phyloP scores from a whole-genome alignment of 768 basidiomycete species.

The Clavaria fumosa region DNA sequence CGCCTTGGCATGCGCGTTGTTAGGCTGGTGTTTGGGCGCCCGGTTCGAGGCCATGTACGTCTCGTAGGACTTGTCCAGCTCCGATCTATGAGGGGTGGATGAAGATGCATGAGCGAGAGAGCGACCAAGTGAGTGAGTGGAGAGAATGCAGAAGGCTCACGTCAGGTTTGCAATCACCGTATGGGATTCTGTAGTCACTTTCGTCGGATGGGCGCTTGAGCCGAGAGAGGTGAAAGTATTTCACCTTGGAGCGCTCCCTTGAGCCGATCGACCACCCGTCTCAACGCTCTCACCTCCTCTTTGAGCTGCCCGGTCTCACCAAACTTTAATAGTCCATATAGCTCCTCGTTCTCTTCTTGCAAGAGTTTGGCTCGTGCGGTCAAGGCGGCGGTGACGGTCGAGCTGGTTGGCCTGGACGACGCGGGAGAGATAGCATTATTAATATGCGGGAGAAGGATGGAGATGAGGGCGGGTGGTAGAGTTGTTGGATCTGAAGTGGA shows the following conservation, averaged over 20 bases:
- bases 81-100: conserved; percentile 32
- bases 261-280: conserved; percentile 49
- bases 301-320: conserved; percentile 71
- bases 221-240: conserved; percentile 10
- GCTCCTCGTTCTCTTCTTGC: conserved; percentile 79
- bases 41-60: conserved; percentile 32
- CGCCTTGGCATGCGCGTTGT: conserved; percentile 21
- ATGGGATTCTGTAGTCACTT: conserved; percentile 48
- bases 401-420: conserved; percentile 22
- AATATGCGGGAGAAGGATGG: conserved; percentile 55
- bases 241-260: conserved; percentile 67
- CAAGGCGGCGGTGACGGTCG: conserved; percentile 56
- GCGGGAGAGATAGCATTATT: conserved; percentile 22
- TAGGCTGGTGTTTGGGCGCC: too few relatives aligned
- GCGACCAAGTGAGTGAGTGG: too few relatives aligned
- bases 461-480: conserved; percentile 54
- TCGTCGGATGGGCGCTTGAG: conserved; percentile 6
- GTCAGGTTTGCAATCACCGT: conserved; percentile 52
- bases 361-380: conserved; percentile 56
- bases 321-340: conserved; percentile 58
- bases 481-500: conserved; percentile 48
- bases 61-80: conserved; percentile 65
- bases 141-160: conserved; percentile 49
- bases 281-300: conserved; percentile 62
- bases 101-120: conserved; percentile 8